phyloP scores from a whole-genome alignment of 805 yeast genomes.

The Sugiyamaella mastotermitis region DNA sequence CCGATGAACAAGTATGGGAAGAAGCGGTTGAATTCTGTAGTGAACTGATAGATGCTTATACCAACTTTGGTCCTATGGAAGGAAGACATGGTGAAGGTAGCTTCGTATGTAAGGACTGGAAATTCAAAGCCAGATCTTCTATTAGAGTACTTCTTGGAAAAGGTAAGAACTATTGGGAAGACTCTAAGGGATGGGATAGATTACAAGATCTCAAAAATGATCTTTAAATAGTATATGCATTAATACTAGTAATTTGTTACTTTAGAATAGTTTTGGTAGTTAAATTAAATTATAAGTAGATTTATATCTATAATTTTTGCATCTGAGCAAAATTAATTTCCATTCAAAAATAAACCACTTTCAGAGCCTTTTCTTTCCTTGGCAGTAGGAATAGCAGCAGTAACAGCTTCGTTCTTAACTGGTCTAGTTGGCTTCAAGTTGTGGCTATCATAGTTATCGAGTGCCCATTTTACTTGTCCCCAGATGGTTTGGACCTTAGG shows the following conservation, averaged over 20 bases:
- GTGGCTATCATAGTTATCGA: conserved; percentile 15
- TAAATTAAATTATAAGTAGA: too few relatives aligned
- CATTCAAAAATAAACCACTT: conserved; percentile 6
- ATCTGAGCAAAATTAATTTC: neutral
- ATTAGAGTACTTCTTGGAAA: conserved; percentile 71
- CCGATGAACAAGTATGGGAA: conserved; percentile 61
- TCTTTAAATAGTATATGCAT: neutral
- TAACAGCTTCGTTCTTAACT: neutral
- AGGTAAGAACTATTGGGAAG: conserved; percentile 78
- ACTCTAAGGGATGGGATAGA: conserved; percentile 67
- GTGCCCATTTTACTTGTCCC: conserved; percentile 36
- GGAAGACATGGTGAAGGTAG: conserved; percentile 65
- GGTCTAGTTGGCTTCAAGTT: conserved; percentile 9
- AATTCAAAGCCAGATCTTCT: conserved; percentile 67
- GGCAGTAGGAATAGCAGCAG: conserved; percentile 1
- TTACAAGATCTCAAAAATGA: conserved; percentile 49
- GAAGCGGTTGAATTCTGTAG: conserved; percentile 72
- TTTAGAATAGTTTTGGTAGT: too few relatives aligned
- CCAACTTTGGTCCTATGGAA: conserved; percentile 68
- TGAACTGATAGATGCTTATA: conserved; percentile 81
- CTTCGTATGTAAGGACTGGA: conserved; percentile 90
- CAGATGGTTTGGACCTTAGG: conserved; percentile 42
- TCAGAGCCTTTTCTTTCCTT: conserved; percentile 3
- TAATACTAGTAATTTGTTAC: too few relatives aligned
- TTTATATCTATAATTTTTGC: neutral